Conservation (phyloP, 441 rosid species). For the Pelargonium exstipulatum region DNA sequence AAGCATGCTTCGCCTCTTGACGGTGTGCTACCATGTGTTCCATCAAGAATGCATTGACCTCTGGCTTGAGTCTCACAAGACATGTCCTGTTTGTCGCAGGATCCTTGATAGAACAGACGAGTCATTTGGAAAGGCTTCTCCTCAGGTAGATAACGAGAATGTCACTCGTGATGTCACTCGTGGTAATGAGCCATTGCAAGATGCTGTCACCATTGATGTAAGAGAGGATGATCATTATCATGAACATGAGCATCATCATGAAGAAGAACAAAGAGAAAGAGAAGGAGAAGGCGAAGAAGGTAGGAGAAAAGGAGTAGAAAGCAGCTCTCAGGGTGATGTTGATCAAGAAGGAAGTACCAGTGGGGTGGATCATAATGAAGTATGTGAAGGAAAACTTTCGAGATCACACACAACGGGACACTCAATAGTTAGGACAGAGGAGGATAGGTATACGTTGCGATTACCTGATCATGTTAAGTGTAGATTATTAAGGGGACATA, state of each 20-base stretch:
- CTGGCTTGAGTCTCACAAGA: conserved; percentile 69
- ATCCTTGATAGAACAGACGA: conserved; percentile 35
- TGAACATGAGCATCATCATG: background rate
- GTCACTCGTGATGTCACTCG: background rate
- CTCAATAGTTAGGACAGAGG: background rate
- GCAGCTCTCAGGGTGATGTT: background rate
- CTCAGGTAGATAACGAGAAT: background rate
- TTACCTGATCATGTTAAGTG: background rate
- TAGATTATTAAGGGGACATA: background rate
- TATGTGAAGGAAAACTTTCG: background rate
- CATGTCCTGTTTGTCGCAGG: conserved; percentile 83
- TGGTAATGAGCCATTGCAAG: background rate
- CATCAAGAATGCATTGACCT: conserved; percentile 82
- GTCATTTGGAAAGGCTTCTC: background rate
- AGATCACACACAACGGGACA: conserved; percentile 2
- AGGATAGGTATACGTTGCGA: conserved; percentile 2
- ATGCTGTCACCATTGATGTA: conserved; percentile 29
- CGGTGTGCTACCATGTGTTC: conserved; percentile 67
- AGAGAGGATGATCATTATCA: conserved; percentile 28
- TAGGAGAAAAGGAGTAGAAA: background rate
- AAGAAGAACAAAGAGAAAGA: background rate
- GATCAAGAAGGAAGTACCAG: background rate
- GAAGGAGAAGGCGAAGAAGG: background rate
- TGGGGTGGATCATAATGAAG: background rate
- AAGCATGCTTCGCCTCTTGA: conserved; percentile 54